Evolutionary conservation across 2,329 filamentous ascomycete genomes (phyloP), one percentile per base, ranked within the genome.

Genomic region (Zymoseptoria brevis): DNA sequence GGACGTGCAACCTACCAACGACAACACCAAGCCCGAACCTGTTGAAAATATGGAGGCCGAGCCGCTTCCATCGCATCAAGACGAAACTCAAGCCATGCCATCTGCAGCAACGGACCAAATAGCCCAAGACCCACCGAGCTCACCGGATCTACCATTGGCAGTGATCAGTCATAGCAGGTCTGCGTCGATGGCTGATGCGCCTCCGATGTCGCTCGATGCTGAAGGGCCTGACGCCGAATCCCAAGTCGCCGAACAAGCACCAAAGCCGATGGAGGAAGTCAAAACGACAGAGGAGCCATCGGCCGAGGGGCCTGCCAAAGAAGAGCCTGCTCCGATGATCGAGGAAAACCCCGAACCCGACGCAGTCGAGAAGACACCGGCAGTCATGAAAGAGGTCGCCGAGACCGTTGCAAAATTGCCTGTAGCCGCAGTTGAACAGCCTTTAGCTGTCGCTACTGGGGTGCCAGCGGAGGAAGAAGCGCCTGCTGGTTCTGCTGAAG

Each of bases 81-180:
- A 52, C 55, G 54, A 51, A 19, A 26, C 58, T 26, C 41, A 60
- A 53, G 53, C 60, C 54, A 56, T 54, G 53, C 48, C 57, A 8
- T 3, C 58, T 50, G 52, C 59, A 53, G 30, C 53, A 22, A 50
- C 64, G 13, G 41, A 58, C 9, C 19, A 52, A 9, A 21, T 59
- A 30, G 19, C 64, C 49, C 62, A 62, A 26, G 74, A 75, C 53
- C 64, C 68, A 1, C 75, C 74, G 1, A 77, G 73, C 61, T 77
- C 76, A 3, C 75, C 76, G 19, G 76, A 78, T 19, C 62, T 76
- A 26, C 75, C 76, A n/a, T 64, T 78, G 1, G 71, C 70, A 7
- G 71, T 72, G 3, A 67, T 67, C 8, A 65, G 68, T n/a, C 74
- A 75, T 56, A 76, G 73, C 64, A 69, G 72, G 35, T 72, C 73